Evolutionary conservation across 2,329 filamentous ascomycete species (phyloP).

Genomic region (Hypoxylon sp.): DNA sequence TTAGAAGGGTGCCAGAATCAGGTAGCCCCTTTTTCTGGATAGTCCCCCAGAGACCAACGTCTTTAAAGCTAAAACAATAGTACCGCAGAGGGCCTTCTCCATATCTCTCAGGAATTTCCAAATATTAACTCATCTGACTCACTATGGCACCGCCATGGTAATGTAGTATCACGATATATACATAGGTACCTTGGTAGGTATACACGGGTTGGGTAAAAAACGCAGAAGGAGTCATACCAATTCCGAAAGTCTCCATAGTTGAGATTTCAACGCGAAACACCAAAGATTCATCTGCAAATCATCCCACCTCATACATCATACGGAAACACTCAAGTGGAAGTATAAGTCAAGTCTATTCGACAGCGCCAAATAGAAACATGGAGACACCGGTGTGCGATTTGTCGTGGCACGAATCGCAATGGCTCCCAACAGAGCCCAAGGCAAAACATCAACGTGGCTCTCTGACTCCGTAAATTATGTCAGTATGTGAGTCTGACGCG

Average conservation of each 20-base stretch:
- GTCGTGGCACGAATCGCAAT: slow-evolving; percentile 37
- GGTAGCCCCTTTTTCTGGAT: too few relatives aligned
- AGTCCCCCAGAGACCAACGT: too few relatives aligned
- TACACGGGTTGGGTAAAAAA: too few relatives aligned
- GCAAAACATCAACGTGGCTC: slow-evolving; percentile 33
- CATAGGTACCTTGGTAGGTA: too few relatives aligned
- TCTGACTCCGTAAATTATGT: slow-evolving; percentile 16
- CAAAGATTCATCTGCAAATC: slow-evolving; percentile 10
- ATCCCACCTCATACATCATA: slow-evolving; percentile 21
- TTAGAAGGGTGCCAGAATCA: too few relatives aligned
- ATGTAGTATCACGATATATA: too few relatives aligned
- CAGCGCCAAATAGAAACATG: slow-evolving; percentile 15
- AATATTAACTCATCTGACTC: too few relatives aligned
- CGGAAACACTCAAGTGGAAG: slow-evolving; percentile 26
- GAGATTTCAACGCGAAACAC: background rate
- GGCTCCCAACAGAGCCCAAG: slow-evolving; percentile 22
- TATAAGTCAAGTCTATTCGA: slow-evolving; percentile 22
- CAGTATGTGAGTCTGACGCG: slow-evolving; percentile 10
- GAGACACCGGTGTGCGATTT: slow-evolving; percentile 25
- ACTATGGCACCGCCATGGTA: too few relatives aligned
- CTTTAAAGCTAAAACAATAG: too few relatives aligned
- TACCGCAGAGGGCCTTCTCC: too few relatives aligned
- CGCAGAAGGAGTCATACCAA: too few relatives aligned
- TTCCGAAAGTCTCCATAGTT: background rate
- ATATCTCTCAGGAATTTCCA: too few relatives aligned